Evolutionary conservation across 805 yeast genomes (phyloP), one percentile per base, ranked within the genome.

Genomic region (Metschnikowia matae): DNA sequence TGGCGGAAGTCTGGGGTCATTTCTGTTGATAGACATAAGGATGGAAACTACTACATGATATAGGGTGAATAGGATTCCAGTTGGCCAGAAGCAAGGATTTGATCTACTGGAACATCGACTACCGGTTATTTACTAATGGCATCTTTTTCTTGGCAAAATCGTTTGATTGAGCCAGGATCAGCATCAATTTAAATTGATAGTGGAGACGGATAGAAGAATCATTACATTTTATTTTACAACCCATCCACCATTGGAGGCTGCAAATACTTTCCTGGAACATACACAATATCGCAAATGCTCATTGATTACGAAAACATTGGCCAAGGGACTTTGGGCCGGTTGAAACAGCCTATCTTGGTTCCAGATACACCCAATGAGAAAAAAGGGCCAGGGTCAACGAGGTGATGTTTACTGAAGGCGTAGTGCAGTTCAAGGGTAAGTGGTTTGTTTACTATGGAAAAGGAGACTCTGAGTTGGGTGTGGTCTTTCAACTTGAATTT

Each of bases 1-100:
- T 72, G 77, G 76, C 72, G 66, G 70, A 73, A 73, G 55, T 65
- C 70, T n/a, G 77, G 74, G 1, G 75, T 75, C 2, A 55, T 73
- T 1, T 69, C 72, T 51, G 63, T 64, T 6, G 72, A 71, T 36
- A 40, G 46, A 32, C 59, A 61, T 44, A 50, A 52, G 15, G 70
- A 69, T 51, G 74, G 74, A 3, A 59, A 62, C 36, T 72, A 67
- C 51, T 70, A 70, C 53, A 73, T 73, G 77, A 64, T 73, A 20
- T 72, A 74, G 74, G 77, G 77, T 20, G 77, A 73, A 55, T 62
- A 10, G 65, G 65, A 34, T 62, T 73, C 49, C 67, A 70, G 52
- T 60, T 73, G 53, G 75, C 75, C 3, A 62, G 55, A 29, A 66
- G 72, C 10, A 55, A 54, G 29, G 75, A 73, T 50, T 53, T 71